Conservation (phyloP, 1,284 basidiomycete species). For the Peniophora sp. region DNA sequence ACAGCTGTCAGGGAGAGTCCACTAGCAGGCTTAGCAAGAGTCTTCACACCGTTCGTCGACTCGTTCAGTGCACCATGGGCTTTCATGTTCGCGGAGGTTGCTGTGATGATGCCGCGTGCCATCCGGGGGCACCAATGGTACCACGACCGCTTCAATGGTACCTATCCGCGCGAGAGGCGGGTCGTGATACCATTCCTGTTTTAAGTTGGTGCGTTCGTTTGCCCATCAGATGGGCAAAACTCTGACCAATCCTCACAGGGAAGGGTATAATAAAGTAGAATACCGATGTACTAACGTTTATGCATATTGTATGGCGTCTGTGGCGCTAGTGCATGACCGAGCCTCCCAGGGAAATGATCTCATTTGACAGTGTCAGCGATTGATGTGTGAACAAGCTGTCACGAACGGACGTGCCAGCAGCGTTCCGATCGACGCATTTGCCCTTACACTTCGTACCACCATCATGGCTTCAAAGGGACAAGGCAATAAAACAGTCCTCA, state of each 20-base stretch:
- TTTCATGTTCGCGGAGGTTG: conserved; percentile 66
- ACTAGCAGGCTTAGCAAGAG: conserved; percentile 17
- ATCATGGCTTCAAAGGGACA: too few relatives aligned
- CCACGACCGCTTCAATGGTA: conserved; percentile 44
- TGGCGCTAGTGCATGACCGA: too few relatives aligned
- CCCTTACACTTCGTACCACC: too few relatives aligned
- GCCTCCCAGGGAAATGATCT: too few relatives aligned
- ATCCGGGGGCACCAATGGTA: conserved; percentile 81
- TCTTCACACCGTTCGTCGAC: conserved; percentile 26
- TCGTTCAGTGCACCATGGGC: conserved; percentile 61
- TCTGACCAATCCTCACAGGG: too few relatives aligned
- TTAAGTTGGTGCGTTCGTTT: conserved; percentile 15
- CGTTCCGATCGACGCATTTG: too few relatives aligned
- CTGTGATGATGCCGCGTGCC: conserved; percentile 74
- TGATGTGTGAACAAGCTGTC: too few relatives aligned
- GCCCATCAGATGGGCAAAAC: not conserved
- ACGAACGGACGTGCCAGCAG: too few relatives aligned
- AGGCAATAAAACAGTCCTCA: conserved; percentile 9
- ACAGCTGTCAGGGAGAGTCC: conserved; percentile 10
- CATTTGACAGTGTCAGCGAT: too few relatives aligned
- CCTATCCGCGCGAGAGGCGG: conserved; percentile 59
- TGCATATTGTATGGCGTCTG: too few relatives aligned
- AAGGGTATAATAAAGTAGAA: too few relatives aligned
- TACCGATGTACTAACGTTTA: too few relatives aligned
- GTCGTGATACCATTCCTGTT: conserved; percentile 62